A percentile compares a stretch with the other conserved stretches of the same genome.
phyloP scores from a whole-genome alignment of 495 filamentous ascomycete species.

The Penicillium egyptiacum region DNA sequence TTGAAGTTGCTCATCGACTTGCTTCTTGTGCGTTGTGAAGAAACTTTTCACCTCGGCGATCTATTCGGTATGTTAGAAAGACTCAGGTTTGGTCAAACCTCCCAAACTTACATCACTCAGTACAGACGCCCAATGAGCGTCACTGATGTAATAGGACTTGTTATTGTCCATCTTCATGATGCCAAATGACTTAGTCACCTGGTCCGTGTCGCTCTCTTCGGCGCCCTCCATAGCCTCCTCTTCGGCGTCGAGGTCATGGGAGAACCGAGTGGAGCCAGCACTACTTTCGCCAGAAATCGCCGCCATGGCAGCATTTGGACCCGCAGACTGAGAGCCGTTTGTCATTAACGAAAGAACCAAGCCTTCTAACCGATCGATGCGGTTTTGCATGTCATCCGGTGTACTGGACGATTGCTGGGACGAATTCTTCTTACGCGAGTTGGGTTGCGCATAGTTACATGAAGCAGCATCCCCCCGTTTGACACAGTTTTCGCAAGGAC shows the following conservation, averaged over 20 bases:
- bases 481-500: slow-evolving; percentile 94
- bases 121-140: slow-evolving; percentile 87
- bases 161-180: slow-evolving; percentile 84
- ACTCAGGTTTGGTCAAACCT: neutral
- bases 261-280: slow-evolving; percentile 45
- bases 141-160: slow-evolving; percentile 83
- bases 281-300: slow-evolving; percentile 63
- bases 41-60: slow-evolving; percentile 93
- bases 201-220: slow-evolving; percentile 83
- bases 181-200: slow-evolving; percentile 80
- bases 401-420: slow-evolving; percentile 58
- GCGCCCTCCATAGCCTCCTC: slow-evolving; percentile 51
- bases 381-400: slow-evolving; percentile 97
- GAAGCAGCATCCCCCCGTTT: slow-evolving; percentile 81
- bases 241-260: slow-evolving; percentile 56
- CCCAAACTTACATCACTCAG: slow-evolving; percentile 65
- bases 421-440: slow-evolving; percentile 72
- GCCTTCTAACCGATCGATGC: slow-evolving; percentile 95
- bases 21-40: slow-evolving; percentile 69
- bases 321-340: slow-evolving; percentile 68
- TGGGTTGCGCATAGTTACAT: slow-evolving; percentile 86
- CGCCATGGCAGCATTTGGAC: slow-evolving; percentile 61
- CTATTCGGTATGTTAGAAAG: slow-evolving; percentile 39
- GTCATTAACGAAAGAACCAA: slow-evolving; percentile 96
- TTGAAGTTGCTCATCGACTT: slow-evolving; percentile 60